Base-by-base conservation (phyloP, 805 yeast genomes). In the Blastobotrys terrestris region DNA sequence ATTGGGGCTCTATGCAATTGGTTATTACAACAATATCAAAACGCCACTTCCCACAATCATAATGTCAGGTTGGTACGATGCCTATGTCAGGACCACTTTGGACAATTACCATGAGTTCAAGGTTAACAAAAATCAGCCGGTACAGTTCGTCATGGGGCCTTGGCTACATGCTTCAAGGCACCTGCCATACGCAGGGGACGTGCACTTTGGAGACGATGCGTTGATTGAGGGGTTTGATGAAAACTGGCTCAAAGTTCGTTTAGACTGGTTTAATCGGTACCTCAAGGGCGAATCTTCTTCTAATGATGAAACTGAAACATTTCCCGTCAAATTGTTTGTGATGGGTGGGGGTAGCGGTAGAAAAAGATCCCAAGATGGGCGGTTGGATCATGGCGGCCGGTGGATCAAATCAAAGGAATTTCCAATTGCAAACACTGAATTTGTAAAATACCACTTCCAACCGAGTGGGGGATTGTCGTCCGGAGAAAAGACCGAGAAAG, bases 51-150 rank as follows among this genome's bases (percentile, higher is more conserved):
- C 48, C 3, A 49, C 52, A 11, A 15, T 49, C n/a, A 43, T 49
- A 14, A 44, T 49, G 48, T 49, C 52, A 14, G 43, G 52, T 31
- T 49, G 52, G 52, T 49, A 49, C 19, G 52, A 49, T 31, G 21
- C 20, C 4, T 49, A 49, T 44, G 52, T 49, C 40, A n/a, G 19
- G 20, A 31, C 52, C 11, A 49, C 52, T 3, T n/a, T 49, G 20
- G 48, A 49, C 16, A 49, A 49, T 31, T 49, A 49, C 18, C 15
- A 16, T 4, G 48, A 39, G 14, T 26, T n/a, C 31, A n/a, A 16
- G n/a, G 44, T 7, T 11, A 21, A 44, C 46, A 20, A 18, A 14
- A 44, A 44, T 13, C 22, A 44, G 14, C 52, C 52, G 3, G 22
- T 26, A 3, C 45, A 49, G 31, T 19, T 49, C 26, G 43, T 49